Base-by-base conservation (phyloP, 441 rosid genomes). In the Pelargonium fulgidum region DNA sequence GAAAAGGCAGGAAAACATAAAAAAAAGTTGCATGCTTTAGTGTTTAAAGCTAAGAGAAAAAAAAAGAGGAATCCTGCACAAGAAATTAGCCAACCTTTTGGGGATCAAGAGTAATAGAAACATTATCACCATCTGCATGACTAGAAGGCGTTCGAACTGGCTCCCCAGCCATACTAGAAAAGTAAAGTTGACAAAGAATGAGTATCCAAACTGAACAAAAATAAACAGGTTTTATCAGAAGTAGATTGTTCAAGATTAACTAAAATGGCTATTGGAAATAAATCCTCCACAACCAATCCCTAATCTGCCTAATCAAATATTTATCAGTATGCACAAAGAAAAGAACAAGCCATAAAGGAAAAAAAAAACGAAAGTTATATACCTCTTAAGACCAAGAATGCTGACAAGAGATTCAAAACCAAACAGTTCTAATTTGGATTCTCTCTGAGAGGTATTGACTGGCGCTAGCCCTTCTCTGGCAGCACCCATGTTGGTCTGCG, bases 401-500 rank as follows among this genome's bases (percentile, higher is more conserved):
- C 84, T 89, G 69, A 95, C 99, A 72, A 95, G 98, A 67, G 99
- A 94, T 81, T 92, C 99, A 20, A 95, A 95, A 83, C 99, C 99
- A 88, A 95, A 95, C 78, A 95, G 77, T 71, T 95, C 98, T 83
- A 95, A 79, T 70, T 84, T 95, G 70, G 93, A 80, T 69, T 89
- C 93, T 14, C 70, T 75, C 41, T 76, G 89, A 17, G 82, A 77
- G 45, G 86, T 96, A 85, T 86, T 85, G 39, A 77, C 73, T 52
- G 90, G 80, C 68, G 72, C 48, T 13, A 72, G 54, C 71, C 73
- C 84, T 68, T 81, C 89, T 62, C 74, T 76, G n/a, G 67, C 74
- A 77, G 83, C 42, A 65, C 63, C 79, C 71, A 64, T 47, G 68
- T 71, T 79, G 68, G 77, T 82, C 24, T 73, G 79, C 13, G 74